Evolutionary conservation across 1,284 basidiomycete species (phyloP).

Genomic region (Clitocybe nebularis): DNA sequence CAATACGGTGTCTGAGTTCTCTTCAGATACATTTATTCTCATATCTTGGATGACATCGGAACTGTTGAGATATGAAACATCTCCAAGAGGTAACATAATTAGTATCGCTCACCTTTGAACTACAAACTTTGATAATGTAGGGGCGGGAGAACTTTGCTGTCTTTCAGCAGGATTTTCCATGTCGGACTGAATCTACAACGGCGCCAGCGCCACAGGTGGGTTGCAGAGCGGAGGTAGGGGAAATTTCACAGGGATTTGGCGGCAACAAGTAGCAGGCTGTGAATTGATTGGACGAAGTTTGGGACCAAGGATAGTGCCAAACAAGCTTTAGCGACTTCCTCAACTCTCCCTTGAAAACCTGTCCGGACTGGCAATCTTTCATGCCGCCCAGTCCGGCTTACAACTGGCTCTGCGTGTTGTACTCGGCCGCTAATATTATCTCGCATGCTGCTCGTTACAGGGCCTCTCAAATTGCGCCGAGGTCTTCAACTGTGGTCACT

Average conservation of each 20-base stretch:
- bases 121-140: slow-evolving; percentile 4
- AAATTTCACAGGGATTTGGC: background rate
- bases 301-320: no score
- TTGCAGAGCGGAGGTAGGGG: background rate
- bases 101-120: slow-evolving; percentile 8
- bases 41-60: slow-evolving; percentile 74
- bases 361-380: slow-evolving; percentile 2
- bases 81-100: background rate
- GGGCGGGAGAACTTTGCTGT: background rate
- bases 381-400: slow-evolving; percentile 69
- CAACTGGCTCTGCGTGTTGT: slow-evolving; percentile 66
- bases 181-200: background rate
- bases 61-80: slow-evolving; percentile 30
- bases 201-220: background rate
- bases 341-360: background rate
- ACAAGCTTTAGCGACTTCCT: background rate
- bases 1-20: slow-evolving; percentile 52
- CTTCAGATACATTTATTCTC: slow-evolving; percentile 59
- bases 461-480: slow-evolving; percentile 37
- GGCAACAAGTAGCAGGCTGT: no score
- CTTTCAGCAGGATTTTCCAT: background rate
- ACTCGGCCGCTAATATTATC: slow-evolving; percentile 55
- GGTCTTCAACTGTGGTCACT: background rate
- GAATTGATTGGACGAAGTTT: background rate
- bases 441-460: slow-evolving; percentile 58